Conservation (phyloP, 805 yeast genomes). For the Suhomyces faveliae region DNA sequence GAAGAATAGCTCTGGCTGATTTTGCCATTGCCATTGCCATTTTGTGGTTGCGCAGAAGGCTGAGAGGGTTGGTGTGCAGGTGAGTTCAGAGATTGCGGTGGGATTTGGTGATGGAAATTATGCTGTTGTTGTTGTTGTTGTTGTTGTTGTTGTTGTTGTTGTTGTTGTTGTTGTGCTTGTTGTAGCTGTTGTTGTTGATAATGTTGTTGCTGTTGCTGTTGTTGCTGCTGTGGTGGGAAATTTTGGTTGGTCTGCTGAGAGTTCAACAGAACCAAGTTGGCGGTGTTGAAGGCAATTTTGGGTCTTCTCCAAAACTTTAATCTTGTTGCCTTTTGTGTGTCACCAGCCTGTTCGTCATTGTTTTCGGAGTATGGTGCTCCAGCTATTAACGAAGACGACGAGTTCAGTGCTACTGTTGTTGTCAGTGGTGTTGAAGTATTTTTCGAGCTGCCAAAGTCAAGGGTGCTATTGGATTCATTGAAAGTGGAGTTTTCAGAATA, state of each 20-base stretch:
- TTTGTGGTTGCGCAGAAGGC: not conserved
- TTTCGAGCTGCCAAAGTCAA: not conserved
- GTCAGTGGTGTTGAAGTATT: not conserved
- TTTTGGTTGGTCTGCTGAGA: not conserved
- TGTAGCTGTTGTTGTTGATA: slow-evolving; percentile 7
- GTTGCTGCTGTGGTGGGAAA: not conserved
- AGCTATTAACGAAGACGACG: slow-evolving; percentile 7
- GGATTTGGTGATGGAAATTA: slow-evolving; percentile 2
- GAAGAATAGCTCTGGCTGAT: slow-evolving; percentile 14
- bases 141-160: slow-evolving; percentile 5
- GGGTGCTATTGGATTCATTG: slow-evolving; percentile 3
- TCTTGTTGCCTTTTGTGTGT: slow-evolving; percentile 42
- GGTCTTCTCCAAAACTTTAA: slow-evolving; percentile 47
- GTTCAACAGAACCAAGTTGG: slow-evolving; percentile 5
- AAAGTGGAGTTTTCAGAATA: not conserved
- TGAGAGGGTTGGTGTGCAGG: not conserved
- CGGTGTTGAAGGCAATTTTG: slow-evolving; percentile 27
- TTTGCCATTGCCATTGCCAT: slow-evolving; percentile 5
- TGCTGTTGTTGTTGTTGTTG: slow-evolving; percentile 5
- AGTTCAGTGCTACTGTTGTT: not conserved
- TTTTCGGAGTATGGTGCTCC: slow-evolving; percentile 14
- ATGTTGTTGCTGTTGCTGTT: slow-evolving; percentile 7
- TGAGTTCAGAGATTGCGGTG: not conserved
- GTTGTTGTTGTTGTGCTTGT: slow-evolving; percentile 6
- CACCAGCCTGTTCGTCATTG: slow-evolving; percentile 18